phyloP scores from a whole-genome alignment of 768 basidiomycete species.

The Russula griseocarnosa region DNA sequence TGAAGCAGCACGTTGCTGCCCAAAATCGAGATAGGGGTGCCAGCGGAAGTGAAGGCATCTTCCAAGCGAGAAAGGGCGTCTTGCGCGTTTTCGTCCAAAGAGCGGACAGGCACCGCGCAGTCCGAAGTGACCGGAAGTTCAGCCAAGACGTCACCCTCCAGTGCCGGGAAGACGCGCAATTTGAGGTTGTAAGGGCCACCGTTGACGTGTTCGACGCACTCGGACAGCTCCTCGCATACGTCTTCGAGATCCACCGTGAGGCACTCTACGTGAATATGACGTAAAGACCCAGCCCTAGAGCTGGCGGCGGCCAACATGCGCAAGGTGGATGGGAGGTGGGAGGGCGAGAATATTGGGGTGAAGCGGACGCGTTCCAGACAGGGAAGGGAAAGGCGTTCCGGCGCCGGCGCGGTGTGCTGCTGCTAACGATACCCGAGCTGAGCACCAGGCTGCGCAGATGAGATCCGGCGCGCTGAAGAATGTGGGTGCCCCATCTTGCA shows the following conservation, averaged over 20 bases:
- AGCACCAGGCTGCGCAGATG: conserved; percentile 15
- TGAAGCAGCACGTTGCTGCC: conserved; percentile 9
- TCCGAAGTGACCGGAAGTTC: conserved; percentile 20
- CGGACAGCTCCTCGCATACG: conserved; percentile 26
- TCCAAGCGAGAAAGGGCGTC: conserved; percentile 24
- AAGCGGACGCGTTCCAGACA: conserved; percentile 18
- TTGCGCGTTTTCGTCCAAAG: conserved; percentile 16
- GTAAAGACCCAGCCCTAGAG: conserved; percentile 8
- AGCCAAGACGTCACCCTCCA: conserved; percentile 19
- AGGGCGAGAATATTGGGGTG: conserved; percentile 26
- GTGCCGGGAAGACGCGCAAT: conserved; percentile 24
- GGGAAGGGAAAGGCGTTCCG: conserved; percentile 17
- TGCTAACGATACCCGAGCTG: conserved; percentile 7
- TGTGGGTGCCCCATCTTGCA: conserved; percentile 21
- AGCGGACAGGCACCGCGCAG: not conserved
- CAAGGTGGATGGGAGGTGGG: conserved; percentile 19
- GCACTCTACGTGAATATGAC: conserved; percentile 25
- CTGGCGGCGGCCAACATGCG: conserved; percentile 11
- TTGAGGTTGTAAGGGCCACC: conserved; percentile 22
- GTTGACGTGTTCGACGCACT: conserved; percentile 26
- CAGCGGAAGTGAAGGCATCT: conserved; percentile 22
- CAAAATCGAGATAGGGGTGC: conserved; percentile 21
- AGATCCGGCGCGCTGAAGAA: conserved; percentile 17
- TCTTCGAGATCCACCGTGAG: conserved; percentile 27
- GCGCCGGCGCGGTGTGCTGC: no score